A percentile compares a stretch with the other conserved stretches of the same genome.
Conservation (phyloP, 495 filamentous ascomycete species). For the Hypoxylon cercidicola region DNA sequence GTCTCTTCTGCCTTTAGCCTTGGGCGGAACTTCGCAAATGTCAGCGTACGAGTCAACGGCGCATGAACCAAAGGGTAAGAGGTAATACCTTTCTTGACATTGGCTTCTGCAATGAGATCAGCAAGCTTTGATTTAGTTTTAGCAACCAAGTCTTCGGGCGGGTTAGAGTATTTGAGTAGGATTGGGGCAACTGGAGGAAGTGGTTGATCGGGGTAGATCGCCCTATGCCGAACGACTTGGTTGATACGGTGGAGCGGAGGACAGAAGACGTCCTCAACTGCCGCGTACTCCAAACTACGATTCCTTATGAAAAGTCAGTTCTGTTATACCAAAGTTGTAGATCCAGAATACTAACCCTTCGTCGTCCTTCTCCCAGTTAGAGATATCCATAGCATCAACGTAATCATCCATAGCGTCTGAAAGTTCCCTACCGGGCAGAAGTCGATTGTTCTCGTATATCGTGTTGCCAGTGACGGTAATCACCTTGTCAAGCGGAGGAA, state of each 20-base stretch:
- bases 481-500: slow-evolving; percentile 89
- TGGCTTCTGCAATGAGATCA: slow-evolving; percentile 71
- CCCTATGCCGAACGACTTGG: slow-evolving; percentile 83
- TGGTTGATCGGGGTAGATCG: slow-evolving; percentile 75
- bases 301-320: slow-evolving; percentile 62
- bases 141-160: slow-evolving; percentile 71
- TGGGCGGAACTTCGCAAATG: slow-evolving; percentile 76
- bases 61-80: neutral
- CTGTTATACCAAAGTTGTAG: neutral
- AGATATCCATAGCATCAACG: slow-evolving; percentile 94
- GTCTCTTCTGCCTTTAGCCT: slow-evolving; percentile 77
- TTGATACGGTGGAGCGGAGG: slow-evolving; percentile 91
- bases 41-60: slow-evolving; percentile 39
- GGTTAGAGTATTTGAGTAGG: slow-evolving; percentile 77
- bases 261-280: slow-evolving; percentile 87
- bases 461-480: slow-evolving; percentile 89
- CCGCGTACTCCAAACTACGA: slow-evolving; percentile 71
- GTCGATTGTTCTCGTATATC: slow-evolving; percentile 79
- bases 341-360: slow-evolving; percentile 67
- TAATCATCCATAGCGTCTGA: slow-evolving; percentile 85
- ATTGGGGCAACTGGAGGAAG: slow-evolving; percentile 73
- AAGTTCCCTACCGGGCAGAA: slow-evolving; percentile 81
- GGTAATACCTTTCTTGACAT: slow-evolving; percentile 85
- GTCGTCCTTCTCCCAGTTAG: slow-evolving; percentile 65
- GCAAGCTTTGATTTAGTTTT: slow-evolving; percentile 67